Base-by-base conservation (phyloP, 2,329 filamentous ascomycete genomes). In the Pseudogymnoascus sp. region DNA sequence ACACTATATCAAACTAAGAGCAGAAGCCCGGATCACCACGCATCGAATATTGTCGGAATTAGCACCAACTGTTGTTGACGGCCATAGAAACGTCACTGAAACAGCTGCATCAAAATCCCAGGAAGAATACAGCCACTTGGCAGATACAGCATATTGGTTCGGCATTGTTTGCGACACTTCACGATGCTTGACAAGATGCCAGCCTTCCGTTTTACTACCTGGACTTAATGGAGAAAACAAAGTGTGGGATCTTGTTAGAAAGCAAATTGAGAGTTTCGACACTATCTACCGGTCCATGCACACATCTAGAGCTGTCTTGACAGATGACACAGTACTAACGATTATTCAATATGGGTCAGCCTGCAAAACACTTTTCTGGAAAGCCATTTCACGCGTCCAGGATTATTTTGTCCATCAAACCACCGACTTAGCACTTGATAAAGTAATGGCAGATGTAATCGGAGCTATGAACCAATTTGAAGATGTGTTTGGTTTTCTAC, bases 91-190 rank as follows among this genome's bases (percentile, higher is more conserved):
- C 35, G 13, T 37, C 13, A 13, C 35, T n/a, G 35, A 37, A 37
- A n/a, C 35, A n/a, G 35, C 35, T 37, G 35, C 35, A 59, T 23
- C 11, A 11, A 29, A 21, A 31, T 31, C 26, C 53, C 53, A 59
- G 35, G 19, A 59, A 23, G 19, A 59, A 29, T 59, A 59, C 53
- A 29, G n/a, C 53, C 53, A 59, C 35, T 59, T 59, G n/a, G 17
- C 35, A 23, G 53, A 59, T 35, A 29, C 53, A 23, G 53, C 53
- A 21, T 59, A 59, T 29, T 59, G 53, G 53, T 59, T 59, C 19
- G 53, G 53, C 19, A 29, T 29, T 31, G 53, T 59, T 21, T 59
- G 26, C 35, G 53, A 59, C 26, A 59, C 26, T 19, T 59, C 53
- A 19, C 23, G 53, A 17, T 59, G 19, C 35, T 59, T 59, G 15